Evolutionary conservation across 805 yeast genomes (phyloP).

Genomic region (Wickerhamiella spandovensis): DNA sequence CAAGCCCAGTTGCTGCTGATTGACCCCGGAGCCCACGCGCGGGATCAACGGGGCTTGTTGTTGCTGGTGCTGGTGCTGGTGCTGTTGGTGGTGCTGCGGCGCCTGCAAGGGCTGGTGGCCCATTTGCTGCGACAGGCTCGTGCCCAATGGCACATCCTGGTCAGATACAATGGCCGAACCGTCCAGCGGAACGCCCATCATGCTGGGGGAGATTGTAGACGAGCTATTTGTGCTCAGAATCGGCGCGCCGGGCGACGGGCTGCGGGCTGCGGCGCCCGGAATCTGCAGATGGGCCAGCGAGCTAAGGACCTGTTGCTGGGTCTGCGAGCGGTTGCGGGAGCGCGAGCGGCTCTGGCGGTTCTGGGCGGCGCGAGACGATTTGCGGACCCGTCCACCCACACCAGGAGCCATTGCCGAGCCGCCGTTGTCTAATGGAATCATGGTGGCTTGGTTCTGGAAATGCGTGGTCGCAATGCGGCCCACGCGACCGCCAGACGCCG

Average conservation of each 20-base stretch:
- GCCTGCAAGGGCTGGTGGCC: neutral
- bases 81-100: neutral
- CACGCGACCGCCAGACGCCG: neutral
- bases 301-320: conserved; percentile 6
- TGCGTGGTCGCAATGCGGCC: neutral
- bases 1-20: neutral
- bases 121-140: neutral
- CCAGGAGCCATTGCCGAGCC: neutral
- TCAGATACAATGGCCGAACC: neutral
- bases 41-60: neutral
- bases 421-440: neutral
- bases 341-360: conserved; percentile 7
- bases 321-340: conserved; percentile 8
- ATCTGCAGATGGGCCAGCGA: conserved; percentile 1
- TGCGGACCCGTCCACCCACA: conserved; percentile 6
- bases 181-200: neutral
- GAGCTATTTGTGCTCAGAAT: neutral
- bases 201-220: neutral
- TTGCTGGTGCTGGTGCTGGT: neutral
- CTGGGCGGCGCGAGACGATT: conserved; percentile 2
- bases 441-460: neutral
- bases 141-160: neutral
- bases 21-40: neutral
- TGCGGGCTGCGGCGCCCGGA: neutral
- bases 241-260: neutral